These are phyloP conservation scores for Yarrowia keelungensis DNA, from an alignment of 805 yeast genomes.

Conservation along the genomic window DNA sequence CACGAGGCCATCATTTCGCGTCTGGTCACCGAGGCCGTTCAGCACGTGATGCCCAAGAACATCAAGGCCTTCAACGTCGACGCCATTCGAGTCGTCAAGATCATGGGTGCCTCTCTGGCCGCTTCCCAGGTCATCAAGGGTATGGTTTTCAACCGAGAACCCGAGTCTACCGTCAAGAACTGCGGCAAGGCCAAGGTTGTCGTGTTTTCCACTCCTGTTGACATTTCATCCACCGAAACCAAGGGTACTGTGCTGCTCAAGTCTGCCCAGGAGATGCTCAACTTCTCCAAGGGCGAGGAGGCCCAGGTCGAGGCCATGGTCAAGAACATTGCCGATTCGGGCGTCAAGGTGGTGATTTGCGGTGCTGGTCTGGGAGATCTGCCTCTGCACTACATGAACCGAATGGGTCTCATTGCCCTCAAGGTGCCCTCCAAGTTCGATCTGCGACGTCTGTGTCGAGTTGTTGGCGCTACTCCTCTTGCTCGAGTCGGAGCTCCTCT, in stretches of 20 bases:
- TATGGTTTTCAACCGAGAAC: slow-evolving; percentile 97
- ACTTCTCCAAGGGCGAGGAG: slow-evolving; percentile 96
- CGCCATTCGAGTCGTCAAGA: slow-evolving; percentile 91
- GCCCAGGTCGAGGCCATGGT: slow-evolving; percentile 86
- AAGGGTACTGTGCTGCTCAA: slow-evolving; percentile 96
- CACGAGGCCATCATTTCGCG: slow-evolving; percentile 77
- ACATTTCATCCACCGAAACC: slow-evolving; percentile 95
- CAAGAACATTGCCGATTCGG: slow-evolving; percentile 81
- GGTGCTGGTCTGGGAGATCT: slow-evolving; percentile 93
- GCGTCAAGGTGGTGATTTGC: slow-evolving; percentile 88
- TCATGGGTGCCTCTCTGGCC: slow-evolving; percentile 86
- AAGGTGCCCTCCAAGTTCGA: slow-evolving; percentile 95
- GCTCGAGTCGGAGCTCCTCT: slow-evolving; percentile 94
- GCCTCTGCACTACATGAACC: slow-evolving; percentile 90
- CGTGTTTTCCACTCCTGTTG: slow-evolving; percentile 91
- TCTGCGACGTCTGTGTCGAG: slow-evolving; percentile 89
- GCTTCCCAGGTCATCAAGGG: slow-evolving; percentile 87
- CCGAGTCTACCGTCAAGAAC: slow-evolving; percentile 87
- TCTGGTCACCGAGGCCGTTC: slow-evolving; percentile 84
- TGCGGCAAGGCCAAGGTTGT: slow-evolving; percentile 81
- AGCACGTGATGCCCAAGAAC: slow-evolving; percentile 73
- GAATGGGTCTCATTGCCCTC: slow-evolving; percentile 82
- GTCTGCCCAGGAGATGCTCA: slow-evolving; percentile 96
- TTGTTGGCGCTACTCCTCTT: slow-evolving; percentile 96
- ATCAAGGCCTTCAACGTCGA: slow-evolving; percentile 83